phyloP scores from a whole-genome alignment of 306 rosid genomes.

The Datisca glomerata region DNA sequence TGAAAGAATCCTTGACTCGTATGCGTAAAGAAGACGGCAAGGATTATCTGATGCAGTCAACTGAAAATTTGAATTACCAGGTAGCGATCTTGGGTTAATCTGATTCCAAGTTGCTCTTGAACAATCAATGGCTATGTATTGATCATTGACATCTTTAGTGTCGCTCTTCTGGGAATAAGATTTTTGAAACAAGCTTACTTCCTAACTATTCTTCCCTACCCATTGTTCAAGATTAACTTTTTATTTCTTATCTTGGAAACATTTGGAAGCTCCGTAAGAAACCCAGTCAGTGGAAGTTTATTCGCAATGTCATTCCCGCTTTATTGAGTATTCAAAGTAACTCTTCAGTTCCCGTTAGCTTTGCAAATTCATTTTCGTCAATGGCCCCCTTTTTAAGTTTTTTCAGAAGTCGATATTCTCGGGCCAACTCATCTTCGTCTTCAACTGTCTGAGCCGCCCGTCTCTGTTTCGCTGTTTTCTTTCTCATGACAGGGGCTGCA shows the following conservation, averaged over 20 bases:
- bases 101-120: too few species aligned
- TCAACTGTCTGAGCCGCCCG: conserved; percentile 71
- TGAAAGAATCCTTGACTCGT: background rate
- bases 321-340: conserved; percentile 63
- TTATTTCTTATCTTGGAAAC: background rate
- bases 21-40: too few species aligned
- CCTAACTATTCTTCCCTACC: background rate
- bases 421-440: conserved; percentile 73
- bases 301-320: too few species aligned
- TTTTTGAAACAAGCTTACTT: too few species aligned
- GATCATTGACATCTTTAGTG: too few species aligned
- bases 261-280: background rate
- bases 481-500: conserved; percentile 27
- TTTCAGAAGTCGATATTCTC: conserved; percentile 71
- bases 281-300: too few species aligned
- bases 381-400: conserved; percentile 79
- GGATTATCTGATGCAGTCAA: too few species aligned
- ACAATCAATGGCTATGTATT: too few species aligned
- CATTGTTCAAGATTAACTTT: background rate
- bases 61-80: too few species aligned
- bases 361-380: conserved; percentile 59
- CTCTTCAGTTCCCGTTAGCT: conserved; percentile 75
- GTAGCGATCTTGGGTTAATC: too few species aligned
- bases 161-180: too few species aligned
- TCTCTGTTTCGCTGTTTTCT: conserved; percentile 84